phyloP scores from a whole-genome alignment of 495 filamentous ascomycete genomes.

The Lentithecium fluviatile region DNA sequence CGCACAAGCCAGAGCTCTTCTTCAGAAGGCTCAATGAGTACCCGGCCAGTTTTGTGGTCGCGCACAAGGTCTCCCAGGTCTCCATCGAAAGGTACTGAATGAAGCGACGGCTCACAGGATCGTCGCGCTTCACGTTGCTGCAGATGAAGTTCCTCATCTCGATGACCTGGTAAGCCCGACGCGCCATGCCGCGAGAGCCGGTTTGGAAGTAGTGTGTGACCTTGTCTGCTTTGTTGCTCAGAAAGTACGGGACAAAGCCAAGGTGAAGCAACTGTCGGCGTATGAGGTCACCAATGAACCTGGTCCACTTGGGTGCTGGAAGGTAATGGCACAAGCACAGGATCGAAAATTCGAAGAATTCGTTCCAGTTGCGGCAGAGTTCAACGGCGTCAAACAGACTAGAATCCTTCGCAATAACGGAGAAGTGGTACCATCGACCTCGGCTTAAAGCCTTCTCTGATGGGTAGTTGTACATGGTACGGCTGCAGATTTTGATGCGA shows the following conservation, averaged over 20 bases:
- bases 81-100: no score
- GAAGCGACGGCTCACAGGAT: no score
- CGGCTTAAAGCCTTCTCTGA: slow-evolving; percentile 52
- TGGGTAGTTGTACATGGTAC: slow-evolving; percentile 56
- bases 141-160: no score
- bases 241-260: slow-evolving; percentile 31
- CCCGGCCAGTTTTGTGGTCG: no score
- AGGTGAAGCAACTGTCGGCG: slow-evolving; percentile 46
- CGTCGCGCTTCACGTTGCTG: no score
- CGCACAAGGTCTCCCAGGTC: no score
- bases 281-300: slow-evolving; percentile 39
- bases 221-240: slow-evolving; percentile 11
- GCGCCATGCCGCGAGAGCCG: no score
- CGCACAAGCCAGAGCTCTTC: no score
- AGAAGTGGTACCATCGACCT: slow-evolving; percentile 57
- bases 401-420: slow-evolving; percentile 53
- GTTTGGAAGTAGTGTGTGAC: slow-evolving; percentile 6
- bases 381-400: slow-evolving; percentile 48
- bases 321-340: slow-evolving; percentile 54
- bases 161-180: no score
- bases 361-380: slow-evolving; percentile 57
- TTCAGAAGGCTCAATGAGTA: no score
- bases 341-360: slow-evolving; percentile 53
- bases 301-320: slow-evolving; percentile 49
- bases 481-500: slow-evolving; percentile 52